These are phyloP conservation scores for Entophlyctis luteolus DNA, from an alignment of 192 early-diverging fungal genomes.

Conservation along the genomic window DNA sequence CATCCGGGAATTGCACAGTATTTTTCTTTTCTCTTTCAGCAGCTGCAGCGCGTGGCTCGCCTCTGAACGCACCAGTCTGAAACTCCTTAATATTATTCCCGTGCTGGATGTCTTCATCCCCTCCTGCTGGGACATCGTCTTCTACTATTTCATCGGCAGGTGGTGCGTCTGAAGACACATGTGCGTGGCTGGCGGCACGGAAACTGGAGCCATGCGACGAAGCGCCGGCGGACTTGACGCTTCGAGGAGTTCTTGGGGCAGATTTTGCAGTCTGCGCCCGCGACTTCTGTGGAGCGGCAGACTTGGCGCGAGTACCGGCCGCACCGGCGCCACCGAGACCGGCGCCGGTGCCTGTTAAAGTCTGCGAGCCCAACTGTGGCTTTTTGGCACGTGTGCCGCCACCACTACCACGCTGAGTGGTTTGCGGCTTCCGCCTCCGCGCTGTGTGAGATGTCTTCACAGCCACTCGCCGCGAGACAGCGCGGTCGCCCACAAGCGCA, in stretches of 20 bases:
- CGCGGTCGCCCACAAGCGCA: not conserved
- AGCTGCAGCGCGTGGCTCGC: not conserved
- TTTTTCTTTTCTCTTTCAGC: not conserved
- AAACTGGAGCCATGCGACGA: too few relatives aligned
- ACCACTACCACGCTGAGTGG: too few relatives aligned
- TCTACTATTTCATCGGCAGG: not conserved
- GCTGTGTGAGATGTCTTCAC: not conserved
- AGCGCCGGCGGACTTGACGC: too few relatives aligned
- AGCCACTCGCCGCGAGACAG: not conserved
- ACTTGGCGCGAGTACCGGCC: too few relatives aligned
- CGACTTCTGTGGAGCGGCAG: not conserved
- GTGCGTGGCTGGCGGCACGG: not conserved
- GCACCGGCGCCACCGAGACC: too few relatives aligned
- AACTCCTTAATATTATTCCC: conserved; percentile 3
- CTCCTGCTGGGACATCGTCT: not conserved
- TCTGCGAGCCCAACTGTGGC: too few relatives aligned
- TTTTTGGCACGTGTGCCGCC: not conserved
- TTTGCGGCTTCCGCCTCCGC: not conserved
- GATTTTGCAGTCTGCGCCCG: not conserved
- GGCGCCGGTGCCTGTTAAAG: too few relatives aligned
- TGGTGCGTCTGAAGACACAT: not conserved
- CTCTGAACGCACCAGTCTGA: conserved; percentile 4
- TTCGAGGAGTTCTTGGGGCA: too few relatives aligned
- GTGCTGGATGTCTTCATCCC: not conserved
- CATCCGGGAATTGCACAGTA: conserved; percentile 6